phyloP scores from a whole-genome alignment of 768 basidiomycete species.

The Phlebiopsis gigantea region DNA sequence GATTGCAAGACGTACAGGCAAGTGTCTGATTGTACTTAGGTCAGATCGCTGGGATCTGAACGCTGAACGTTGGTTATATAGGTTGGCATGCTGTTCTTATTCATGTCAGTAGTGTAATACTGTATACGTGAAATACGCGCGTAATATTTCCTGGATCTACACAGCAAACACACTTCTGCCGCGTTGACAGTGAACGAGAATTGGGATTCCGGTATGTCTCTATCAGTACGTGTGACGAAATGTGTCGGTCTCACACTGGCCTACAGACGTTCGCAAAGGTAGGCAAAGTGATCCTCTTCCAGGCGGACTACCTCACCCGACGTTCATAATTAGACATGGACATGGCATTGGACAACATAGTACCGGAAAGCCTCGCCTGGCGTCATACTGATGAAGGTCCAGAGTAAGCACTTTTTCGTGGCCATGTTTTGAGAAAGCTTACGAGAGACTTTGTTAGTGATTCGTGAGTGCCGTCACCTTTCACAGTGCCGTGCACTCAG shows the following conservation, averaged over 20 bases:
- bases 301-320: neutral
- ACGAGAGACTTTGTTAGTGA: constrained; percentile 42
- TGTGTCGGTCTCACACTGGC: neutral
- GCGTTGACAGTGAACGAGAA: constrained; percentile 88
- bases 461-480: constrained; percentile 46
- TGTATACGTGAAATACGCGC: no score
- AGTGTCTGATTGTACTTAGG: constrained; percentile 11
- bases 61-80: constrained; percentile 27
- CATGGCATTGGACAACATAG: constrained; percentile 86
- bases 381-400: constrained; percentile 87
- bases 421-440: neutral
- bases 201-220: constrained; percentile 59
- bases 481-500: no score
- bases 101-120: constrained; percentile 57
- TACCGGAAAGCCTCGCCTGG: constrained; percentile 82
- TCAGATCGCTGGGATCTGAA: neutral
- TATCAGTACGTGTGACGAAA: neutral
- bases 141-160: neutral
- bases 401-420: constrained; percentile 51
- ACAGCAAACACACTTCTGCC: constrained; percentile 73
- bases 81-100: constrained; percentile 86
- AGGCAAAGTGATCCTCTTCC: neutral
- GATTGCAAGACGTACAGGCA: constrained; percentile 64
- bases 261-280: constrained; percentile 42
- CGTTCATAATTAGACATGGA: constrained; percentile 72